Base-by-base conservation (phyloP, 192 early-diverging fungal species). In the Diversispora eburnea region DNA sequence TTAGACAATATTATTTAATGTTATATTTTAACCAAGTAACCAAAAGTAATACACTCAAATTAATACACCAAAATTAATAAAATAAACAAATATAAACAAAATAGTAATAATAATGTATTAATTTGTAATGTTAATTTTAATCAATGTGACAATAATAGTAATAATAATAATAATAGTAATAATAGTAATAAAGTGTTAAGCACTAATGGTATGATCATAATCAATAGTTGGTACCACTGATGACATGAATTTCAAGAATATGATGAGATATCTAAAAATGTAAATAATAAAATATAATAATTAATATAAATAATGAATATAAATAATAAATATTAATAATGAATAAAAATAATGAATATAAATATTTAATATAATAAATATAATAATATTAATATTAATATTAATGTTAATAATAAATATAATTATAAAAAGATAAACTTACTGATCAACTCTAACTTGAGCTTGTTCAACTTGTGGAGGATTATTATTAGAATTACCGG, bases 161-260 rank as follows among this genome's bases (percentile, higher is more conserved):
- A 33, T 33, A 33, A 33, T 33, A 33, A 33, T 33, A 1, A 33
- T 33, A 2, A 33, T 33, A n/a, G n/a, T n/a, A n/a, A n/a, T 33
- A 33, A 33, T 33, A 33, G 2, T 33, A 33, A 33, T 33, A 3
- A 51, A 87, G 33, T 79, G 73, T 71, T 87, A 91, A 5, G 91
- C 87, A 65, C 89, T 89, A 76, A 92, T 93, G 13, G 93, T 98
- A 76, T 94, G 95, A 85, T 99, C 97, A 80, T 98, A 99, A 82
- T 99, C 96, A 63, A 99, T 96, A 6, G 96, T 98, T 8, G 97
- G 97, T 64, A 98, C 84, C 43, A 99, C 95, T 51, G 91, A 91
- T 67, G 90, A 91, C 91, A 99, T 96, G 75, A 99, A 99, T 83
- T 99, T 97, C 72, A 98, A 83, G 82, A 98, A 98, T 73, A 98